These are phyloP conservation scores for Iris pallida DNA, from an alignment of 116 monocot genomes.

Conservation along the genomic window DNA sequence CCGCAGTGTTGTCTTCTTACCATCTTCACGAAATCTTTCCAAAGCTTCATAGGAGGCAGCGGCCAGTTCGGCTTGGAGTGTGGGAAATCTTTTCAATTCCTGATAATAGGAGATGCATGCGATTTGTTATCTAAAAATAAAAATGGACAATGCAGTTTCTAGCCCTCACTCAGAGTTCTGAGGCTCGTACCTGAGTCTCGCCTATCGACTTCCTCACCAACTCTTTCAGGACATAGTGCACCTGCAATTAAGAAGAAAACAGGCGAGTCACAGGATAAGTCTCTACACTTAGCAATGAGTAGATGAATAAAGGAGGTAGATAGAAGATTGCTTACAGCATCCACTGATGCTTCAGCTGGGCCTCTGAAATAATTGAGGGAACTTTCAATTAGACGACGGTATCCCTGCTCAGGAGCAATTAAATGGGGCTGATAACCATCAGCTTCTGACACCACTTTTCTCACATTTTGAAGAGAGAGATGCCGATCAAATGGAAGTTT, in stretches of 20 bases:
- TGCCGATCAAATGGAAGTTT: slow-evolving; percentile 56
- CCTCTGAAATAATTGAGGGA: slow-evolving; percentile 40
- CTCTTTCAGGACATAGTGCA: slow-evolving; percentile 70
- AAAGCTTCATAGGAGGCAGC: slow-evolving; percentile 62
- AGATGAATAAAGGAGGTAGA: no score
- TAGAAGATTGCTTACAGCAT: slow-evolving; percentile 32
- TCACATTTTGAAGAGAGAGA: slow-evolving; percentile 55
- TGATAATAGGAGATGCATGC: slow-evolving; percentile 9
- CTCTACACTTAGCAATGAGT: not conserved
- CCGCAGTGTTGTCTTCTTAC: slow-evolving; percentile 65
- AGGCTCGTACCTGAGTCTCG: slow-evolving; percentile 48
- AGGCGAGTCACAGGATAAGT: not conserved
- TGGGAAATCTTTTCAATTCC: slow-evolving; percentile 77
- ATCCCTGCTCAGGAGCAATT: slow-evolving; percentile 63
- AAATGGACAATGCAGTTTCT: no score
- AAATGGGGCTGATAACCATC: slow-evolving; percentile 69
- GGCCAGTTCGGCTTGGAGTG: slow-evolving; percentile 63
- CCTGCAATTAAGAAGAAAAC: slow-evolving; percentile 27
- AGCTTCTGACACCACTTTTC: slow-evolving; percentile 50
- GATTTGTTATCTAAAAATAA: no score
- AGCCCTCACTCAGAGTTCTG: no score
- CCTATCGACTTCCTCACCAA: slow-evolving; percentile 69
- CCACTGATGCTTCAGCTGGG: slow-evolving; percentile 54
- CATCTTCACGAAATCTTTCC: slow-evolving; percentile 67
- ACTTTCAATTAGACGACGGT: slow-evolving; percentile 48